Evolutionary conservation across 495 filamentous ascomycete genomes (phyloP), one percentile per base, ranked within the genome.

Genomic region (Tuber indicum): DNA sequence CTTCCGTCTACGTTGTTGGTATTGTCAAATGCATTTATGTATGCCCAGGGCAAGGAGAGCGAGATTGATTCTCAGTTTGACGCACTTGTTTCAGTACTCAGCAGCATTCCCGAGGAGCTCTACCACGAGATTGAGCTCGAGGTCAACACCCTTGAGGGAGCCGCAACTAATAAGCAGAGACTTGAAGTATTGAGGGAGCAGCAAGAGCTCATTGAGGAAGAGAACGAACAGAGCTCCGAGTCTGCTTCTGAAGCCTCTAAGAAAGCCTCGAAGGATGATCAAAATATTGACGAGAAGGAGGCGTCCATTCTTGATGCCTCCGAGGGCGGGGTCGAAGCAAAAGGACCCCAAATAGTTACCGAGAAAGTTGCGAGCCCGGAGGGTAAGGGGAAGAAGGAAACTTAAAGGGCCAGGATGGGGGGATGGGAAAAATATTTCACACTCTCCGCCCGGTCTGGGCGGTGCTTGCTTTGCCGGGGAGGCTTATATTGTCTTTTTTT

Each of bases 61-160:
- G 93, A 96, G 82, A 91, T 97, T 83, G 89, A 91, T 36, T 92
- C 90, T 44, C 96, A 98, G 86, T 96, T 98, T 79, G 95, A 98
- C 76, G 92, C 96, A 2, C 89, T 99, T 45, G 93, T 94, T 72
- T 91, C 93, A 32, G 96, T 99, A 23, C 88, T 99, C 45, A 94
- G 92, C 43, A 93, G 91, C 72, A 98, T 99, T 77, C 96, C 96
- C 7, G 96, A 99, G 86, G 96, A 99, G 84, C 89, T 99, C 58
- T 98, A 96, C 91, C 96, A 99, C 87, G 96, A 99, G 86, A 98
- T 98, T 77, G 96, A 99, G 85, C 91, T 99, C 45, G 96, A 98
- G 87, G 94, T 98, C 42, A 93, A 98, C 87, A 96, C 91, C 75
- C 93, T 94, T 71, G 96, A 99, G 86, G 96, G 96, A 75, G 96